A percentile compares a stretch with the other conserved stretches of the same genome.
These are phyloP conservation scores for Hexamita inflata DNA, from an alignment of 208 protist genomes.

Conservation along the genomic window DNA sequence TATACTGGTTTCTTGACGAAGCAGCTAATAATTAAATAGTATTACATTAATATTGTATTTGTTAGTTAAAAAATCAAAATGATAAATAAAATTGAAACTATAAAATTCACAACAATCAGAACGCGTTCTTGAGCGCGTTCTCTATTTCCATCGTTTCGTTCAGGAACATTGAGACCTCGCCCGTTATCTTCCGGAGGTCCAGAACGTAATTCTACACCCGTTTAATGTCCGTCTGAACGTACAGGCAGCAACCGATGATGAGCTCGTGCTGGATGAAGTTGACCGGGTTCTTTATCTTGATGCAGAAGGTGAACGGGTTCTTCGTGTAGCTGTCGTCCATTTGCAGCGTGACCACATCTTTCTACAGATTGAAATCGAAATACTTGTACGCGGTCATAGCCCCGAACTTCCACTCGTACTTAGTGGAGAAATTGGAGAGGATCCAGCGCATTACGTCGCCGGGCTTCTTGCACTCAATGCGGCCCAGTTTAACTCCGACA, in stretches of 20 bases:
- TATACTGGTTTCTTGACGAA: too few species aligned
- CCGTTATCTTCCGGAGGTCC: constrained; percentile 10
- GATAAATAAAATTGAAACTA: too few species aligned
- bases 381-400: not conserved
- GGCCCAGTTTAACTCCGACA: not conserved
- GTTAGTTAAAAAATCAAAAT: too few species aligned
- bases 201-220: not conserved
- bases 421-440: not conserved
- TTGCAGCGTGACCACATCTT: not conserved
- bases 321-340: not conserved
- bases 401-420: constrained; percentile 8
- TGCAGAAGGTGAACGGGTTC: not conserved
- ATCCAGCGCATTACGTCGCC: not conserved
- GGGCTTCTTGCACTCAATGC: not conserved
- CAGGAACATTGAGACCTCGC: constrained; percentile 7
- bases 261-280: not conserved
- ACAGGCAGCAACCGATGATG: constrained; percentile 5
- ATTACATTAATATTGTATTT: too few species aligned
- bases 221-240: not conserved
- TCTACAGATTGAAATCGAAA: not conserved
- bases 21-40: too few species aligned
- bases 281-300: not conserved
- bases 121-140: not conserved
- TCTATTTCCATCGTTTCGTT: not conserved
- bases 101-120: too few species aligned